These are phyloP conservation scores for Exutisphaerella laricina DNA, from an alignment of 2,329 filamentous ascomycete genomes.

Conservation along the genomic window DNA sequence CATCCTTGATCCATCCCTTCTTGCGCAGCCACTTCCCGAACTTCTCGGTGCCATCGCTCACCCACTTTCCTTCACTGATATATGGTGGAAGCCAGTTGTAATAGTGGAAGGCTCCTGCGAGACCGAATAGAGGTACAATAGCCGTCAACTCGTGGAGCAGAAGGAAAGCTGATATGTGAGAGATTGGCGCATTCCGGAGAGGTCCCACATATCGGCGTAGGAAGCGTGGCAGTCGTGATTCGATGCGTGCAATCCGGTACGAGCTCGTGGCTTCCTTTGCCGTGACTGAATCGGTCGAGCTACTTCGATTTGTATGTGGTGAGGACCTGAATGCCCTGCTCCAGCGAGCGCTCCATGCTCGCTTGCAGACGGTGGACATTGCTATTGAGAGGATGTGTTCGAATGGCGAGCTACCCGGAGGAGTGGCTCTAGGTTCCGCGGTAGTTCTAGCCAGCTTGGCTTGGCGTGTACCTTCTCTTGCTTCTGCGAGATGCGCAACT, in stretches of 20 bases:
- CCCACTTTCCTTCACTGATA: conserved; percentile 48
- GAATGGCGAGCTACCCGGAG: no score
- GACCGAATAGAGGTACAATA: conserved; percentile 67
- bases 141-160: conserved; percentile 90
- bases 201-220: conserved; percentile 64
- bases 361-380: not conserved
- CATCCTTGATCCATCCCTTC: conserved; percentile 73
- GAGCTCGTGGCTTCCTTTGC: not conserved
- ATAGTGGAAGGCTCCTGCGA: conserved; percentile 76
- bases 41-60: conserved; percentile 59
- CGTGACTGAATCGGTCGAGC: not conserved
- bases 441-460: no score
- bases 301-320: not conserved
- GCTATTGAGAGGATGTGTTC: no score
- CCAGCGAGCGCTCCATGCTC: not conserved
- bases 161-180: conserved; percentile 79
- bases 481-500: no score
- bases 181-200: conserved; percentile 69
- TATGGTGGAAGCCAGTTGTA: conserved; percentile 63
- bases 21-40: conserved; percentile 72
- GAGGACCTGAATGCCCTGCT: not conserved
- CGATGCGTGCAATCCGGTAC: conserved; percentile 33
- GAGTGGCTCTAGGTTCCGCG: no score
- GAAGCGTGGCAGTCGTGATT: conserved; percentile 52
- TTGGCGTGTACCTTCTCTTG: no score